Evolutionary conservation across 352 stramenopile genomes (phyloP).

Genomic region (Pythium graminicola): DNA sequence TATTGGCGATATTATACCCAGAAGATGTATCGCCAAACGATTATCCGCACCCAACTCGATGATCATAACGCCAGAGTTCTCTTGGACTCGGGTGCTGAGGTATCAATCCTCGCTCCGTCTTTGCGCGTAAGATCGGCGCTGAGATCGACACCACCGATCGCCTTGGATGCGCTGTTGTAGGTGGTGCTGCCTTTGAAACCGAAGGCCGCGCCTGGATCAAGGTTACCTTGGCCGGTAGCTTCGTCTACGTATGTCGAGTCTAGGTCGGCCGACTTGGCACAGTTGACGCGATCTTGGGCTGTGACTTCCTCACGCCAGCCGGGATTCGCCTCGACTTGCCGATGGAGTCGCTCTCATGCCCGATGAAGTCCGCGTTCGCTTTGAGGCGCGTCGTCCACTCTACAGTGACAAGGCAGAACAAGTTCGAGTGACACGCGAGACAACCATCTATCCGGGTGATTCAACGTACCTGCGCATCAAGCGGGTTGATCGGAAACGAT

Average conservation of each 20-base stretch:
- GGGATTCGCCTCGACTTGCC: constrained; percentile 14
- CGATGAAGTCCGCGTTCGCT: constrained; percentile 5
- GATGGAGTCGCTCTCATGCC: constrained; percentile 10
- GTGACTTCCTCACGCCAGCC: constrained; percentile 14
- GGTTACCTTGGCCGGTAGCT: constrained; percentile 6
- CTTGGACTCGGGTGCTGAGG: constrained; percentile 21
- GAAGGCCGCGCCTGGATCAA: constrained; percentile 9
- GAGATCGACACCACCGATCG: neutral
- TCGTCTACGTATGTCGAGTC: constrained; percentile 10
- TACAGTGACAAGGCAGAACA: constrained; percentile 12
- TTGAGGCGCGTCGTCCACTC: constrained; percentile 4
- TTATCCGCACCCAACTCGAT: constrained; percentile 13
- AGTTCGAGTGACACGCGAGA: constrained; percentile 1
- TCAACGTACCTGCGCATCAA: neutral
- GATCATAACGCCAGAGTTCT: constrained; percentile 16
- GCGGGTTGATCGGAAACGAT: neutral
- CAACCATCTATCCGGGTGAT: neutral
- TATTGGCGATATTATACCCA: constrained; percentile 21
- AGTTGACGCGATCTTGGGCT: constrained; percentile 9
- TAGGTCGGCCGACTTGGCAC: constrained; percentile 7
- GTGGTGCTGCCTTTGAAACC: neutral
- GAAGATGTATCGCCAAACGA: constrained; percentile 26
- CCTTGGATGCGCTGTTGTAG: constrained; percentile 5
- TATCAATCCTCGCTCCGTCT: constrained; percentile 14
- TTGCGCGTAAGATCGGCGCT: constrained; percentile 16